These are phyloP conservation scores for Solanum pimpinellifolium DNA, from an alignment of 257 asterid genomes.

Conservation along the genomic window DNA sequence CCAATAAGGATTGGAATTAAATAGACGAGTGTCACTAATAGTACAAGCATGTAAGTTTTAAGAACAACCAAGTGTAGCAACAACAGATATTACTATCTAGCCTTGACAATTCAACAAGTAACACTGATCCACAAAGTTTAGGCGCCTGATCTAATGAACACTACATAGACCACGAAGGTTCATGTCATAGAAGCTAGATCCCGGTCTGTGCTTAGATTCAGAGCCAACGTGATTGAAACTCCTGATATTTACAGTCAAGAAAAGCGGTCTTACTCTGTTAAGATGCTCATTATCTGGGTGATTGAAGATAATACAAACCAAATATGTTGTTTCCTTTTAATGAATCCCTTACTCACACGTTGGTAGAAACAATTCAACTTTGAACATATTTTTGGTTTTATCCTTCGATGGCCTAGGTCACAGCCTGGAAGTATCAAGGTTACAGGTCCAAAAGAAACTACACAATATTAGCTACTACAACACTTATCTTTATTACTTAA, in stretches of 20 bases:
- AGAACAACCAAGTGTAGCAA: neutral
- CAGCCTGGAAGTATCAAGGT: neutral
- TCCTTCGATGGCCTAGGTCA: neutral
- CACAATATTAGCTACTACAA: neutral
- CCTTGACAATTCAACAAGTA: neutral
- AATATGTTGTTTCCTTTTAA: neutral
- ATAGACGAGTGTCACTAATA: neutral
- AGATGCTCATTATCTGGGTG: neutral
- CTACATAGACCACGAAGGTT: neutral
- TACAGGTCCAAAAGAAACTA: neutral
- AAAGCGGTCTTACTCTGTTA: neutral
- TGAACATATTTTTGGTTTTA: neutral
- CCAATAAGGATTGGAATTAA: neutral
- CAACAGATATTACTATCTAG: neutral
- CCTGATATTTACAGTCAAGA: neutral
- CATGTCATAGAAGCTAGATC: neutral
- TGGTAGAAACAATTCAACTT: neutral
- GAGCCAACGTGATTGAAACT: neutral
- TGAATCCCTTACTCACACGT: neutral
- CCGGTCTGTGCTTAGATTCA: neutral
- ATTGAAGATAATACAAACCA: neutral
- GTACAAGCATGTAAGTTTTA: neutral
- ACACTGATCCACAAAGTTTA: neutral
- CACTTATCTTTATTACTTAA: neutral
- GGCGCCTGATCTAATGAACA: neutral